Percentiles rank a stretch among this genome's conserved stretches.
These are phyloP conservation scores for Trichoderma arundinaceum DNA, from an alignment of 2,329 filamentous ascomycete genomes.

Conservation along the genomic window DNA sequence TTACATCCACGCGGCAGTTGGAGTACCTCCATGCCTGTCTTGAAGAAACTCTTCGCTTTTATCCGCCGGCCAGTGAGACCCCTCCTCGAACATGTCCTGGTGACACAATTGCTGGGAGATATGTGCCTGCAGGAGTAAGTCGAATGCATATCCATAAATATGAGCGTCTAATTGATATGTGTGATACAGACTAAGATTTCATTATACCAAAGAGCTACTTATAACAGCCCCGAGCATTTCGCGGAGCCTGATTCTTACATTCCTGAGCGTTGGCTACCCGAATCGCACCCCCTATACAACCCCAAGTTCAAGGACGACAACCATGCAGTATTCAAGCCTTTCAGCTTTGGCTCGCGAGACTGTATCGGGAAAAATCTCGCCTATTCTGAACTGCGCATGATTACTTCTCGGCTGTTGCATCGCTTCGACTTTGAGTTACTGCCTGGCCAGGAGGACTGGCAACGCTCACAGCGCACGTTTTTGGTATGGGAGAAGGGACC, in stretches of 20 bases:
- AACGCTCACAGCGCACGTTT: constrained; percentile 34
- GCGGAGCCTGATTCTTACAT: constrained; percentile 51
- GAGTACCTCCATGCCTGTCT: constrained; percentile 50
- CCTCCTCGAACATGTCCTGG: constrained; percentile 43
- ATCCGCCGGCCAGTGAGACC: constrained; percentile 43
- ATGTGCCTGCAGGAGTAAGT: constrained; percentile 46
- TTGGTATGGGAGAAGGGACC: constrained; percentile 36
- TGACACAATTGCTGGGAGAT: constrained; percentile 42
- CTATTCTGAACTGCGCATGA: constrained; percentile 55
- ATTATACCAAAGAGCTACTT: constrained; percentile 53
- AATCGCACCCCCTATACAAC: constrained; percentile 42
- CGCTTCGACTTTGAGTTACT: constrained; percentile 52
- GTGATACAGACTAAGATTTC: constrained; percentile 47
- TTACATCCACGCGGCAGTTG: constrained; percentile 40
- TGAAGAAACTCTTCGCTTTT: constrained; percentile 51
- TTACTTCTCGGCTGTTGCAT: constrained; percentile 52
- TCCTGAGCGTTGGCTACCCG: constrained; percentile 53
- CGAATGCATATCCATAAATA: constrained; percentile 41
- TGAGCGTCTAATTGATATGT: not conserved
- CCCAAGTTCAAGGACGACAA: constrained; percentile 49
- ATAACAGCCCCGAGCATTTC: constrained; percentile 52
- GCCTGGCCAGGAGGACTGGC: constrained; percentile 36
- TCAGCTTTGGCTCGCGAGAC: constrained; percentile 48
- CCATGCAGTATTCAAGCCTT: constrained; percentile 45
- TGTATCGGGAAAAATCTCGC: constrained; percentile 52